phyloP scores from a whole-genome alignment of 2,329 filamentous ascomycete species.

The Colletotrichum salicis region DNA sequence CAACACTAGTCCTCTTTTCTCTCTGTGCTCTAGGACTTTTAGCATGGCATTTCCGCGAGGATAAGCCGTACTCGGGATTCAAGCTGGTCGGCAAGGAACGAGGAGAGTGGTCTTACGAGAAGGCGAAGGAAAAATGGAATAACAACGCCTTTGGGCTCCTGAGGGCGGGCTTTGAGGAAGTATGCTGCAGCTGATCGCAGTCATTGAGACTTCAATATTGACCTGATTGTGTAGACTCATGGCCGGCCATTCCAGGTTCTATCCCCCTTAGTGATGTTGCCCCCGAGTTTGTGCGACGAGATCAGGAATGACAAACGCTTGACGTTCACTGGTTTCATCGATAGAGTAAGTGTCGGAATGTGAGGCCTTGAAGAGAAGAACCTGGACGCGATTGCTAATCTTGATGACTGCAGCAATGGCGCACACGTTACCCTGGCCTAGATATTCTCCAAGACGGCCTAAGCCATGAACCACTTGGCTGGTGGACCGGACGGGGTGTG shows the following conservation, averaged over 20 bases:
- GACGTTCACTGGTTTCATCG: conserved; percentile 14
- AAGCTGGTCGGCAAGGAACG: conserved; percentile 1
- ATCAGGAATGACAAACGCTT: conserved; percentile 13
- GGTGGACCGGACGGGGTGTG: background rate
- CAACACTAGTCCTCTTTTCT: background rate
- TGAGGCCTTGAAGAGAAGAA: background rate
- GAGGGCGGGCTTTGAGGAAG: conserved; percentile 5
- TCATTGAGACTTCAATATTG: background rate
- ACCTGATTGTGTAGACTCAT: background rate
- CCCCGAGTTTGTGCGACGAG: conserved; percentile 1
- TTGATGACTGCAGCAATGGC: conserved; percentile 7
- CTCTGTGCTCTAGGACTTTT: background rate
- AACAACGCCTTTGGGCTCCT: conserved; percentile 8
- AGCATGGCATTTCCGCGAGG: conserved; percentile 8
- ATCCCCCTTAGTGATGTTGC: conserved; percentile 4
- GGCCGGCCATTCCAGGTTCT: conserved; percentile 13
- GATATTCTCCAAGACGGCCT: conserved; percentile 8
- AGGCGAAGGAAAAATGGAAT: conserved; percentile 8
- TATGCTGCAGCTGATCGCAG: background rate
- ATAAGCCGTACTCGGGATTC: conserved; percentile 11
- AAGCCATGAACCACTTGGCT: background rate
- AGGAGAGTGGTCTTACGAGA: conserved; percentile 16
- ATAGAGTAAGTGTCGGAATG: background rate
- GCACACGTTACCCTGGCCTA: conserved; percentile 5
- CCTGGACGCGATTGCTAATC: background rate